Base-by-base conservation (phyloP, 192 early-diverging fungal species). In the Rhizophlyctis rosea region DNA sequence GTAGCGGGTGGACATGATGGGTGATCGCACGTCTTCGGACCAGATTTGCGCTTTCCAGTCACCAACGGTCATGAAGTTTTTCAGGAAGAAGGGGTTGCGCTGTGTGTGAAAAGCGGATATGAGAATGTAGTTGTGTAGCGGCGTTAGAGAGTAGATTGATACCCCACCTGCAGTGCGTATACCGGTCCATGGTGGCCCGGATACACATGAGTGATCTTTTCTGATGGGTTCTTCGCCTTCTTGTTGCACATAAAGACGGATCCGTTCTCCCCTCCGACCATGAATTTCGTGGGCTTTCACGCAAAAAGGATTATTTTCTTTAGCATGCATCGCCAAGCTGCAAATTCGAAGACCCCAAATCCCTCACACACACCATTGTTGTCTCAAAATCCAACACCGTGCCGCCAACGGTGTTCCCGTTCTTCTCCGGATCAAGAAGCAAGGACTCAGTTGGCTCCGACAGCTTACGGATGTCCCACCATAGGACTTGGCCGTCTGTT, bases 401-500 rank as follows among this genome's bases (percentile, higher is more conserved):
- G 21, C 83, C 83, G 3, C 83, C 83, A 23, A 85, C 79, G 36
- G 80, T 65, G 49, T 72, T 73, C 13, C 82, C 82, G 50, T 85
- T 85, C 74, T 84, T 85, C 54, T 85, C 83, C n/a, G 81, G 78
- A 59, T 85, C 83, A 31, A 85, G 51, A 23, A 72, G 21, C 59
- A 85, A 50, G 28, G 61, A 73, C 56, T 85, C 83, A 14, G 81
- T 84, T 1, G 83, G 83, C 47, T 83, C 83, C 24, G 68, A 59
- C 51, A 85, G 65, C 55, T 85, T 84, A 34, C 83, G 62, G 50
- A 82, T 85, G 55, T 85, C 83, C 83, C 83, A 85, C 83, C 83
- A 85, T 39, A 80, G 54, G 7, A 77, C 81, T 62, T 84, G 79
- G 4, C 83, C 83, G 47, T 85, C 83, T 16, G 83, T 79, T 1